A percentile compares a stretch with the other conserved stretches of the same genome.
phyloP scores from a whole-genome alignment of 805 yeast species.

The Kodamaea hsintzibuensis region DNA sequence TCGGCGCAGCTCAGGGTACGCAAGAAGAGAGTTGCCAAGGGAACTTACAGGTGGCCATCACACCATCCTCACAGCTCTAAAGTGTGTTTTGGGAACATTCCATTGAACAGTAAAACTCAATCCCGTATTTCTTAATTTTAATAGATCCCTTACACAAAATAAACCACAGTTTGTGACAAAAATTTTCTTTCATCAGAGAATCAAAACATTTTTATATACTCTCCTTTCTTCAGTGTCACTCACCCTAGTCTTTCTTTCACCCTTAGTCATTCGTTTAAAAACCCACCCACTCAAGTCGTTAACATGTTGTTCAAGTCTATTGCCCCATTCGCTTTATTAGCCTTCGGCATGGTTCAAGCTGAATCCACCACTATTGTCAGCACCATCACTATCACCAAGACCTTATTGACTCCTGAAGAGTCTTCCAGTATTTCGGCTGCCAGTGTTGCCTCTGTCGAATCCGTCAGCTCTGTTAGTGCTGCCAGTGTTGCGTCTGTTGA shows the following conservation, averaged over 20 bases:
- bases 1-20: too few relatives aligned
- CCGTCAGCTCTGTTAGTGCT: conserved; percentile 13
- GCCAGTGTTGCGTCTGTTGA: background rate
- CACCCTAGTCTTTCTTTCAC: conserved; percentile 15
- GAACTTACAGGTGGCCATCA: too few relatives aligned
- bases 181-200: background rate
- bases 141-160: background rate
- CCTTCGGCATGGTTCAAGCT: conserved; percentile 11
- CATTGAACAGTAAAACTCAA: too few relatives aligned
- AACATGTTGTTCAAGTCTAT: conserved; percentile 16
- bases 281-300: background rate
- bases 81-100: too few relatives aligned
- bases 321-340: conserved; percentile 13
- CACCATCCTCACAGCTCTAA: too few relatives aligned
- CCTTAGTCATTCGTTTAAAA: conserved; percentile 7
- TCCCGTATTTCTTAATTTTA: background rate
- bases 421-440: conserved; percentile 28
- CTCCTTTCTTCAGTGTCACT: conserved; percentile 5
- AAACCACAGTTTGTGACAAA: background rate
- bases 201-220: background rate
- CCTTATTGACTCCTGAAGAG: conserved; percentile 49
- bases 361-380: conserved; percentile 33
- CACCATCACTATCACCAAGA: conserved; percentile 49
- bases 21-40: too few relatives aligned
- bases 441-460: conserved; percentile 14